Evolutionary conservation across 225 moss, liverwort and hornwort genomes (phyloP), one percentile per base, ranked within the genome.

Genomic region (Marchantia polymorpha): DNA sequence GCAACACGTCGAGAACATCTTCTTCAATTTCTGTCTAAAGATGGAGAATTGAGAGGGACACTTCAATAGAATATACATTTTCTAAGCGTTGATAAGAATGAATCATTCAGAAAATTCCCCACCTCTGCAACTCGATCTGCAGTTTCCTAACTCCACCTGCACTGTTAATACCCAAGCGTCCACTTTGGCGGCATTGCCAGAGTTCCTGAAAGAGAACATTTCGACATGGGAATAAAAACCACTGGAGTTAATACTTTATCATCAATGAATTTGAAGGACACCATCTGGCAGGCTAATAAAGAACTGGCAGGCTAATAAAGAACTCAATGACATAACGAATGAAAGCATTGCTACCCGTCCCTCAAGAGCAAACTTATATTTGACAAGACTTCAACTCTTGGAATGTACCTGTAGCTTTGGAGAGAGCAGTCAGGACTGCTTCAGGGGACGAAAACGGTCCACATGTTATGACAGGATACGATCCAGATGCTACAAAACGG

Each of bases 181-280:
- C 99, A 99, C 83, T 99, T 99, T 3, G 99, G 90, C 12, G 99
- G 99, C 99, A 99, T 93, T 77, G 79, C 66, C 54, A 96, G n/a
- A 23, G 94, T 92, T 60, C 96, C 96, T 96, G 77, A 51, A 74
- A 25, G 60, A 11, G 13, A 50, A 16, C 30, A 31, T 13, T 56
- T 56, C 14, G 56, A 56, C 56, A 19, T 19, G 9, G 19, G 5
- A 13, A 12, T 56, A 1, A 3, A 56, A 19, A 56, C 19, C 56
- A 56, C 19, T 56, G 19, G 19, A 56, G 56, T 56, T 56, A 56
- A 56, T 19, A 39, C 39, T 39, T 39, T 5, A 19, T 12, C 2
- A 56, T 56, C 56, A 56, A n/a, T n/a, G n/a, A n/a, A n/a, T n/a
- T n/a, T 13, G 14, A 56, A 12, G 19, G 19, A 12, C 9, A 56